Percentiles rank a stretch among this genome's conserved stretches.
These are phyloP conservation scores for Endoconidiophora polonica DNA, from an alignment of 2,329 filamentous ascomycete species.

Conservation along the genomic window DNA sequence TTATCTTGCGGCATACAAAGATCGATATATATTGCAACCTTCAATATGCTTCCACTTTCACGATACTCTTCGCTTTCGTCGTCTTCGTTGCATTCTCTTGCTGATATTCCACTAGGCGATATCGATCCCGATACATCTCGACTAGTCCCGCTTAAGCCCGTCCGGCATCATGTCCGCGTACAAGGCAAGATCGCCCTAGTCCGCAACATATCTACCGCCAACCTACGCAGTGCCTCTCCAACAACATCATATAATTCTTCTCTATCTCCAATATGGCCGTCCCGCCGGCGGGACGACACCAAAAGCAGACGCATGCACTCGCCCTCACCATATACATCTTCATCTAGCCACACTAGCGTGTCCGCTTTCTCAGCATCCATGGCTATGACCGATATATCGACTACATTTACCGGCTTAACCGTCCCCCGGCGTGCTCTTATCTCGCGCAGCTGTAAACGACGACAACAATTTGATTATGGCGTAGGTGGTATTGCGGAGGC, in stretches of 20 bases:
- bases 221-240: constrained; percentile 13
- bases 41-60: not conserved
- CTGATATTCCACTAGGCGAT: not conserved
- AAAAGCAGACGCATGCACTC: too few species aligned
- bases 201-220: constrained; percentile 21
- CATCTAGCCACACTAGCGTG: too few species aligned
- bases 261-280: not conserved
- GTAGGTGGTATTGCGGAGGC: constrained; percentile 13
- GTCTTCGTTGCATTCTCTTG: not conserved
- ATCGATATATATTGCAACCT: too few species aligned
- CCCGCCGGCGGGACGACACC: not conserved
- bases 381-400: too few species aligned
- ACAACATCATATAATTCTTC: not conserved
- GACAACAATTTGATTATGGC: constrained; percentile 9
- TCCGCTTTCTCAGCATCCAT: too few species aligned
- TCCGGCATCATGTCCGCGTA: constrained; percentile 22
- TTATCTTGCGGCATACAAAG: too few species aligned
- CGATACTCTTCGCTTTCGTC: not conserved
- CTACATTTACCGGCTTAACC: too few species aligned
- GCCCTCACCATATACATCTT: too few species aligned
- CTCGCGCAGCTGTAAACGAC: too few species aligned
- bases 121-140: not conserved
- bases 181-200: constrained; percentile 23
- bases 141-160: constrained; percentile 17
- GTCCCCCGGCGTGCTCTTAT: too few species aligned